Evolutionary conservation across 2,329 filamentous ascomycete genomes (phyloP).

Genomic region (Pyricularia grisea): DNA sequence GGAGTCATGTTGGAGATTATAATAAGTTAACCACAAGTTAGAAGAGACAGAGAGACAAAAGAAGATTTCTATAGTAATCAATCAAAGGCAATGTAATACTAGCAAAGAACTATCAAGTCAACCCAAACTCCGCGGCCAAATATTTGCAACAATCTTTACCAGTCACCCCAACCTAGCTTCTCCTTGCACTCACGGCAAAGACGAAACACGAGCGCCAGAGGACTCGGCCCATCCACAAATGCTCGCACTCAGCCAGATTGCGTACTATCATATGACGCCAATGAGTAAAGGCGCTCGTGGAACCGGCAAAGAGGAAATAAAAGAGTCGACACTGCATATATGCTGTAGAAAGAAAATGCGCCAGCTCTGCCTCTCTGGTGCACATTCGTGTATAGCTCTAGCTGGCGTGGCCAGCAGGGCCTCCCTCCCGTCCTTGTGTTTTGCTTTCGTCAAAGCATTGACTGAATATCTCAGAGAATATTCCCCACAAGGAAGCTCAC

Average conservation of each 20-base stretch:
- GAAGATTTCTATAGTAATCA: neutral
- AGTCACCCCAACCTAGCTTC: neutral
- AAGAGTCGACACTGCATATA: slow-evolving; percentile 6
- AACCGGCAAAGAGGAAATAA: neutral
- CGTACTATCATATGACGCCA: neutral
- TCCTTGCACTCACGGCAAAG: neutral
- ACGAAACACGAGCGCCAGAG: neutral
- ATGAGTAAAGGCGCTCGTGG: neutral
- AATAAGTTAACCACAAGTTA: too few relatives aligned
- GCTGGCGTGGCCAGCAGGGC: neutral
- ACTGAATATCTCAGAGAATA: neutral
- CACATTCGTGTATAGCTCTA: slow-evolving; percentile 7
- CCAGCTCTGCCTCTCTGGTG: neutral
- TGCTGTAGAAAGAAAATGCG: neutral
- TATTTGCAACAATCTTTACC: slow-evolving; percentile 4
- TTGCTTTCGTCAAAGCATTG: neutral
- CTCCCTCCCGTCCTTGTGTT: neutral
- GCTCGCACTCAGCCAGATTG: neutral
- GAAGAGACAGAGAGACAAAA: neutral
- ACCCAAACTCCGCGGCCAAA: slow-evolving; percentile 6
- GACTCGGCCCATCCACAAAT: too few relatives aligned
- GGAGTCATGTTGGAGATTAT: too few relatives aligned
- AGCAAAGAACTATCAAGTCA: slow-evolving; percentile 1
- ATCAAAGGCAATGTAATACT: neutral
- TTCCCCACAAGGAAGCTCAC: neutral